phyloP scores from a whole-genome alignment of 352 stramenopile genomes.

The Phytophthora fragariae region DNA sequence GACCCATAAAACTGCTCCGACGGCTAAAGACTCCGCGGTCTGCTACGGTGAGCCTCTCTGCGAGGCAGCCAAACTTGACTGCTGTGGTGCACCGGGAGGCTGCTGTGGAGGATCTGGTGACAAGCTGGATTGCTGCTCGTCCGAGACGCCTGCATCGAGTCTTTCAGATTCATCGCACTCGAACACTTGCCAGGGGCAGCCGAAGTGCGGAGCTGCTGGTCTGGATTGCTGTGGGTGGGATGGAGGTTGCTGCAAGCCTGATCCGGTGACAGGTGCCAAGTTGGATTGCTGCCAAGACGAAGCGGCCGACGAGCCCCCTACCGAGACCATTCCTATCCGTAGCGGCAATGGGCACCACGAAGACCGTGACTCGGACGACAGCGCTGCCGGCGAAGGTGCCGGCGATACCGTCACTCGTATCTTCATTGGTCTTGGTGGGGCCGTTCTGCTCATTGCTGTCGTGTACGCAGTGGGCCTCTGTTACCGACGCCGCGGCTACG shows the following conservation, averaged over 20 bases:
- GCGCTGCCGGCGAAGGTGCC: slow-evolving; percentile 11
- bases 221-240: slow-evolving; percentile 56
- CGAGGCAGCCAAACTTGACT: slow-evolving; percentile 49
- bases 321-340: slow-evolving; percentile 23
- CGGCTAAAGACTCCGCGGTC: slow-evolving; percentile 25
- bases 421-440: slow-evolving; percentile 50
- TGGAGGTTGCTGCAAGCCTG: slow-evolving; percentile 53
- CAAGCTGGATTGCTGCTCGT: slow-evolving; percentile 56
- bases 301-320: slow-evolving; percentile 6
- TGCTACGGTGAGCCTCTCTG: slow-evolving; percentile 60
- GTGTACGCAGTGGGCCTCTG: slow-evolving; percentile 58
- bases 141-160: slow-evolving; percentile 1
- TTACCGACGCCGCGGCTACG: slow-evolving; percentile 77
- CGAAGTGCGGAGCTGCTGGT: slow-evolving; percentile 46
- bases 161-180: slow-evolving; percentile 19
- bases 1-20: slow-evolving; percentile 36
- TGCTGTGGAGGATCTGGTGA: slow-evolving; percentile 51
- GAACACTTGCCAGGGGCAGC: slow-evolving; percentile 48
- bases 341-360: slow-evolving; percentile 21
- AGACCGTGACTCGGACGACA: slow-evolving; percentile 32
- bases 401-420: slow-evolving; percentile 34
- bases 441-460: slow-evolving; percentile 48
- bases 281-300: slow-evolving; percentile 53
- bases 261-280: slow-evolving; percentile 36
- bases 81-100: slow-evolving; percentile 50